Evolutionary conservation across 1,139 yeast species (phyloP), one percentile per base, ranked within the genome.

Genomic region (Geotrichum klebahnii): DNA sequence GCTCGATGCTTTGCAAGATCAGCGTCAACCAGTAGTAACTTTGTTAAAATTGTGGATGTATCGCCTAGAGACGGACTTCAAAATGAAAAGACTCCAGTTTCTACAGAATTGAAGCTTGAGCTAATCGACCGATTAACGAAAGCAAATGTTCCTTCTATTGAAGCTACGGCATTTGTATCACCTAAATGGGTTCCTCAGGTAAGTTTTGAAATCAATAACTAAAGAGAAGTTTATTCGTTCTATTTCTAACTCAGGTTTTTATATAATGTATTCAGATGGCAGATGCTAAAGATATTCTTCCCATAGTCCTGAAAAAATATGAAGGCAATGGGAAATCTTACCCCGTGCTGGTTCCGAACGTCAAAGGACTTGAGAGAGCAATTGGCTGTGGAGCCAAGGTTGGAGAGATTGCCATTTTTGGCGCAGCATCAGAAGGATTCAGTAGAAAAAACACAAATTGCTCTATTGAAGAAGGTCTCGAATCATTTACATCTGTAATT

Each of bases 161-260:
- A 67, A 47, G 61, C 59, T 5, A 63, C 71, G 2, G 61, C 70
- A 3, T 67, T 67, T 55, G 71, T 67, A n/a, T 63, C 69, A 5
- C 70, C 69, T 4, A 67, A 67, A 49, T 67, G 70, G 69, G 68
- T 67, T 6, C 71, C 71, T 23, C 70, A 67, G 49, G 8, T 28
- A 9, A 8, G n/a, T 12, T 12, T 28, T 28, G 31, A 9, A 28
- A 62, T 66, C 66, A 63, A 61, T 9, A 68, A 66, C 45, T 57
- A 62, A 16, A 51, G 54, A 22, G 53, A 55, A 26, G 39, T 61
- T 3, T 53, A 52, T 44, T 56, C 57, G 22, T 28, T 12, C 8
- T 9, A 28, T 12, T 12, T 9, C 31, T 28, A 28, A 28, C 31
- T n/a, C n/a, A n/a, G n/a, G n/a, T n/a, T n/a, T n/a, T n/a, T n/a